Conservation (phyloP, 2,329 filamentous ascomycete species). For the Beauveria sp. region DNA sequence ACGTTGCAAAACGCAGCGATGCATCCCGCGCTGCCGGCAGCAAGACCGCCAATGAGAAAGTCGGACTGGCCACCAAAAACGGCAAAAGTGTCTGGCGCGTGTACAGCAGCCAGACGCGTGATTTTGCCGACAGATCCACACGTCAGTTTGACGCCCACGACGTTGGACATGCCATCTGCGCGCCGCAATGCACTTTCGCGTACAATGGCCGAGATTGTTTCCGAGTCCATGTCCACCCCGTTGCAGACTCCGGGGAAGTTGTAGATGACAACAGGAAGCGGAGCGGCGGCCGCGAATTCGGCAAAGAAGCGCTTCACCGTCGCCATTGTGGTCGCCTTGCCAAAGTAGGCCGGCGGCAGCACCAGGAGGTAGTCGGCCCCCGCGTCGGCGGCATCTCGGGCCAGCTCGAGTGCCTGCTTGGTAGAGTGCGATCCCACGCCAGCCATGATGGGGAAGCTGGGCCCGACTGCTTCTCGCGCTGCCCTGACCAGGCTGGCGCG, state of each 20-base stretch:
- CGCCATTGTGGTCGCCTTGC: no score
- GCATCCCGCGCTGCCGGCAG: neutral
- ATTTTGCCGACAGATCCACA: slow-evolving; percentile 57
- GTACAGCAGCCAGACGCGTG: slow-evolving; percentile 40
- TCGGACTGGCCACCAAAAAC: neutral
- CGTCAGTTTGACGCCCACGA: slow-evolving; percentile 60
- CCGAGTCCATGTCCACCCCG: slow-evolving; percentile 60
- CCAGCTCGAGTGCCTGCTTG: no score
- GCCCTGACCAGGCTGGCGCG: no score
- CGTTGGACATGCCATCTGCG: slow-evolving; percentile 27
- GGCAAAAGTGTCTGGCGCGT: neutral
- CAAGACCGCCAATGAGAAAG: neutral
- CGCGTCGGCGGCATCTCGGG: no score
- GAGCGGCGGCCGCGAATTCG: slow-evolving; percentile 44
- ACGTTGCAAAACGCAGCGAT: neutral
- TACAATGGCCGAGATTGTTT: slow-evolving; percentile 43
- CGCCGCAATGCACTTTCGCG: slow-evolving; percentile 23
- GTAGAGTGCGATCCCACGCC: no score
- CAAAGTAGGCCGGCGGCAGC: no score
- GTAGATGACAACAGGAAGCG: slow-evolving; percentile 55
- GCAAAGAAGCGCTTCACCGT: slow-evolving; percentile 39
- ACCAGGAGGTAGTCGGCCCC: no score
- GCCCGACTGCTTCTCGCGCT: no score
- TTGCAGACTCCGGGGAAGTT: slow-evolving; percentile 65
- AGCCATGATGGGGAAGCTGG: no score